Conservation (phyloP, 1,139 yeast genomes). For the Sugiyamaella sp. region DNA sequence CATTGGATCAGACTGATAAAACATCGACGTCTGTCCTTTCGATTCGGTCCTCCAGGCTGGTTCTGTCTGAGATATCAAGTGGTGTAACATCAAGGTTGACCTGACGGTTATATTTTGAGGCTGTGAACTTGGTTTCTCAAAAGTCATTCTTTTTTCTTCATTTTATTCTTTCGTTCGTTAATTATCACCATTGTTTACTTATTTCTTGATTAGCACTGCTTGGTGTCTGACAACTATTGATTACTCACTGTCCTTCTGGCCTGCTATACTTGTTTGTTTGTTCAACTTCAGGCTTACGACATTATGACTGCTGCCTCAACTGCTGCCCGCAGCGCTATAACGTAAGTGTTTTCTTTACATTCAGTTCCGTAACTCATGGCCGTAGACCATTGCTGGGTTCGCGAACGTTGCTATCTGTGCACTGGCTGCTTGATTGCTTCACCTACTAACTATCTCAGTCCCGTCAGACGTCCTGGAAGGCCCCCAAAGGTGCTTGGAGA, state of each 20-base stretch:
- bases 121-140: background rate
- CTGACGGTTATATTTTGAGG: background rate
- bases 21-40: background rate
- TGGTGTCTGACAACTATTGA: no score
- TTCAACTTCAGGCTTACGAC: background rate
- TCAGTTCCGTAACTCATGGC: background rate
- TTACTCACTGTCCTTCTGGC: background rate
- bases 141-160: constrained; percentile 2
- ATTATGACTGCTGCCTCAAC: constrained; percentile 2
- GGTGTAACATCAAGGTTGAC: background rate
- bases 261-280: background rate
- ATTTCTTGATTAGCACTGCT: background rate
- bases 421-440: no score
- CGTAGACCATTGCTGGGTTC: background rate
- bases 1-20: background rate
- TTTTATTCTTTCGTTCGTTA: background rate
- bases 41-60: background rate
- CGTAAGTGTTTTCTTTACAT: constrained; percentile 7
- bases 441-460: constrained; percentile 7
- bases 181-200: background rate
- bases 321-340: constrained; percentile 2
- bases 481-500: constrained; percentile 4
- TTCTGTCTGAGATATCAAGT: background rate
- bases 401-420: no score
- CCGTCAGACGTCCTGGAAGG: constrained; percentile 13